phyloP scores from a whole-genome alignment of 2,329 filamentous ascomycete species.

The Neobulgaria alba region DNA sequence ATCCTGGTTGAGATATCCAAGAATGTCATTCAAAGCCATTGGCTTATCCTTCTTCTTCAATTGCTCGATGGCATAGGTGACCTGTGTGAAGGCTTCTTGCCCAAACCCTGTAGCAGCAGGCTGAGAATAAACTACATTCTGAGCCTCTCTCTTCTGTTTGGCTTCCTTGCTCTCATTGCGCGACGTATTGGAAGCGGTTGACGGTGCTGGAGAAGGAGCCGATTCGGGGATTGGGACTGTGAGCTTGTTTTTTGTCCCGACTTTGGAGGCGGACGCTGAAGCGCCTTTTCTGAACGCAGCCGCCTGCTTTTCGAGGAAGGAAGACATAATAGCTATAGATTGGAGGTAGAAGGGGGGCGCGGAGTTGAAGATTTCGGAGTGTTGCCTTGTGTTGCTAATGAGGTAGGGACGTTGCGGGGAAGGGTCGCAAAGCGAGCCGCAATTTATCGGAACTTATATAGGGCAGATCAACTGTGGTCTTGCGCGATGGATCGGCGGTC shows the following conservation, averaged over 20 bases:
- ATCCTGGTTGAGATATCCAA: conserved; percentile 70
- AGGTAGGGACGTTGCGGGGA: no score
- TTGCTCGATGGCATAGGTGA: conserved; percentile 79
- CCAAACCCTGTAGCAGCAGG: conserved; percentile 69
- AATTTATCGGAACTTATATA: no score
- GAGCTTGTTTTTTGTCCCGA: conserved; percentile 44
- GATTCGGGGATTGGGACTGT: conserved; percentile 41
- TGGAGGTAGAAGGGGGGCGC: not conserved
- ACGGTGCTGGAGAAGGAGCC: conserved; percentile 55
- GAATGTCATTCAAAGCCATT: conserved; percentile 66
- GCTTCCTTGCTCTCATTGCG: conserved; percentile 48
- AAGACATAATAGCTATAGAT: conserved; percentile 40
- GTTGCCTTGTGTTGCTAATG: no score
- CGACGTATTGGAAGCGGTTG: conserved; percentile 46
- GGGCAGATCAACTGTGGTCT: no score
- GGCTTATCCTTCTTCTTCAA: conserved; percentile 64
- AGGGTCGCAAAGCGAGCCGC: no score
- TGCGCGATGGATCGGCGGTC: no score
- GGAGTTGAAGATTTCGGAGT: no score
- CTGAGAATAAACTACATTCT: conserved; percentile 63
- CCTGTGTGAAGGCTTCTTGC: conserved; percentile 74
- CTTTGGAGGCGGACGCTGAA: conserved; percentile 53
- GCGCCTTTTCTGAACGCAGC: conserved; percentile 54
- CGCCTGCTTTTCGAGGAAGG: conserved; percentile 56
- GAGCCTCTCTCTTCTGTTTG: conserved; percentile 16